Evolutionary conservation across 2,329 filamentous ascomycete species (phyloP).

Genomic region (Phialophora chinensis): DNA sequence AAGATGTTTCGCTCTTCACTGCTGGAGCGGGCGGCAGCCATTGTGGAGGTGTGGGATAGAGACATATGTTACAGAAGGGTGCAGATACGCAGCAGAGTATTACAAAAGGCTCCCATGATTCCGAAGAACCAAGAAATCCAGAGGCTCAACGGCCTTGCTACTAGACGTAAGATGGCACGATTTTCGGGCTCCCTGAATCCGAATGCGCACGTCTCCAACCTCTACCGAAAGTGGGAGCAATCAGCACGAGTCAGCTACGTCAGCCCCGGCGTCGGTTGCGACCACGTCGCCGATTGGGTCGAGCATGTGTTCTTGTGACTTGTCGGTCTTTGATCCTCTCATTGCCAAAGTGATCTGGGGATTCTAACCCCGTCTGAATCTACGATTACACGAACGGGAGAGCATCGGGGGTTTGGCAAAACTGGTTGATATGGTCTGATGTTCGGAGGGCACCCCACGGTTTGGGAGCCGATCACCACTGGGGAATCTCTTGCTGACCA

Average conservation of each 20-base stretch:
- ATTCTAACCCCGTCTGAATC: neutral
- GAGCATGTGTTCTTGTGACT: neutral
- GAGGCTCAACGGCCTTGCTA: neutral
- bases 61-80: conserved; percentile 7
- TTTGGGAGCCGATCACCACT: neutral
- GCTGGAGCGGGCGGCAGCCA: conserved; percentile 22
- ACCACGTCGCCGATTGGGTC: conserved; percentile 2
- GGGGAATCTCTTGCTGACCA: conserved; percentile 4
- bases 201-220: conserved; percentile 11
- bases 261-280: conserved; percentile 13
- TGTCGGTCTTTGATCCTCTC: conserved; percentile 1
- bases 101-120: conserved; percentile 20
- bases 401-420: neutral
- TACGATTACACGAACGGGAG: neutral
- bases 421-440: neutral
- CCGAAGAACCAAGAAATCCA: conserved; percentile 8
- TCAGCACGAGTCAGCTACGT: conserved; percentile 9
- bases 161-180: conserved; percentile 20
- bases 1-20: conserved; percentile 33
- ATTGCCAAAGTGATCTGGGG: neutral
- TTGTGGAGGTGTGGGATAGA: conserved; percentile 6
- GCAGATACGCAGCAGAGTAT: conserved; percentile 2
- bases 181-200: conserved; percentile 21
- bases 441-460: neutral
- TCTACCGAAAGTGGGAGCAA: conserved; percentile 18